Base-by-base conservation (phyloP, 305 asterid genomes). In the Vinca major region DNA sequence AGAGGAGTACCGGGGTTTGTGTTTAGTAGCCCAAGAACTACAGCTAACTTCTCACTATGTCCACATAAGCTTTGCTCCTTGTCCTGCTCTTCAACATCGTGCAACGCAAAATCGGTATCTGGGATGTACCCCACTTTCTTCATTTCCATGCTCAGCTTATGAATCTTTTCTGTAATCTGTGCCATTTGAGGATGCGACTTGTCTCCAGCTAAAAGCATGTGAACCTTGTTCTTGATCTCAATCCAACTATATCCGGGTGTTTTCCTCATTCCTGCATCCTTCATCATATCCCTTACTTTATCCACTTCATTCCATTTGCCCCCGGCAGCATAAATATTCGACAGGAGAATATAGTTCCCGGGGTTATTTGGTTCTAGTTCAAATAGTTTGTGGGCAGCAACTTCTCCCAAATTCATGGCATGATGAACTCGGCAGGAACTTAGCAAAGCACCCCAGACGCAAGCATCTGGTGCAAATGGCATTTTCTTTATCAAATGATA, bases 181-280 rank as follows among this genome's bases (percentile, higher is more conserved):
- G 71, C 61, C 93, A 92, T 85, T 65, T 88, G 91, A 62, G 97
- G 95, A 82, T 86, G 89, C 47, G 90, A 80, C 26, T 83, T 81
- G 68, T 92, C 98, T 65, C 97, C 98, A 8, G 98, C 96, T 79
- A 92, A 79, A 79, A 92, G 85, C 96, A 86, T 84, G 84, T 90
- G 83, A 17, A 92, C 88, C 78, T 84, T 84, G 83, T 88, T 86
- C 77, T 92, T 90, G 2, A 90, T 73, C 86, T 90, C 98, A 71
- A 90, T 90, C 98, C 98, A 90, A 89, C 98, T 92, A 77, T 90
- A 90, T 56, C 97, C 96, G 1, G 97, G 98, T 73, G 85, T 84
- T 82, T 90, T 92, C 80, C 80, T 82, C 79, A 92, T 68, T 13
- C 96, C 97, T 76, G 79, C 81, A 50, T 56, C 75, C 70, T 77